phyloP scores from a whole-genome alignment of 192 early-diverging fungal genomes.

The Rhizoclosmatium sp. region DNA sequence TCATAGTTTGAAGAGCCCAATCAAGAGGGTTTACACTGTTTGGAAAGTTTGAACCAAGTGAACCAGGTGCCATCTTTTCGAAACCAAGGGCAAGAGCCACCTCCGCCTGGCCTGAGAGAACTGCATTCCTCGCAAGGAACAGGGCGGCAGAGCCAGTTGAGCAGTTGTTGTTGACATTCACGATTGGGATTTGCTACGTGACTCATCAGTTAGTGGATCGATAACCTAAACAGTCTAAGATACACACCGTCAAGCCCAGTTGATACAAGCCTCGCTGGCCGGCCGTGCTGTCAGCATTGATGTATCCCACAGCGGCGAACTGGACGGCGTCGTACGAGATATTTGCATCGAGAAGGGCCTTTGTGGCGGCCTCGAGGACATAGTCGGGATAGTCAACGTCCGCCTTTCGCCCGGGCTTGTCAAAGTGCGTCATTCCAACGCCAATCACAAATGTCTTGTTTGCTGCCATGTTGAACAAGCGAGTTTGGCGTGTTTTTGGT shows the following conservation, averaged over 20 bases:
- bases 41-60: slow-evolving; percentile 53
- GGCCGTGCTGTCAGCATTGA: slow-evolving; percentile 63
- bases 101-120: slow-evolving; percentile 67
- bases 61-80: slow-evolving; percentile 67
- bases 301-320: slow-evolving; percentile 50
- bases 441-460: slow-evolving; percentile 47
- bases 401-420: slow-evolving; percentile 41
- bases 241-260: neutral
- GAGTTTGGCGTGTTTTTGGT: no score
- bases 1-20: slow-evolving; percentile 63
- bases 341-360: slow-evolving; percentile 73
- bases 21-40: slow-evolving; percentile 75
- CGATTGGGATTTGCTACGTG: slow-evolving; percentile 65
- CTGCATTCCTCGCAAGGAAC: slow-evolving; percentile 66
- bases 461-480: no score
- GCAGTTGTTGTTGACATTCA: slow-evolving; percentile 82
- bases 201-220: no score
- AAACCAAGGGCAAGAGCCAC: slow-evolving; percentile 80
- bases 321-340: slow-evolving; percentile 73
- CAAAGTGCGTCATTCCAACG: slow-evolving; percentile 49
- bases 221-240: no score
- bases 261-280: slow-evolving; percentile 69
- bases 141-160: slow-evolving; percentile 78
- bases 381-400: slow-evolving; percentile 50
- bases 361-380: slow-evolving; percentile 62